These are phyloP conservation scores for Amniculicola lignicola DNA, from an alignment of 495 filamentous ascomycete species.

Conservation along the genomic window DNA sequence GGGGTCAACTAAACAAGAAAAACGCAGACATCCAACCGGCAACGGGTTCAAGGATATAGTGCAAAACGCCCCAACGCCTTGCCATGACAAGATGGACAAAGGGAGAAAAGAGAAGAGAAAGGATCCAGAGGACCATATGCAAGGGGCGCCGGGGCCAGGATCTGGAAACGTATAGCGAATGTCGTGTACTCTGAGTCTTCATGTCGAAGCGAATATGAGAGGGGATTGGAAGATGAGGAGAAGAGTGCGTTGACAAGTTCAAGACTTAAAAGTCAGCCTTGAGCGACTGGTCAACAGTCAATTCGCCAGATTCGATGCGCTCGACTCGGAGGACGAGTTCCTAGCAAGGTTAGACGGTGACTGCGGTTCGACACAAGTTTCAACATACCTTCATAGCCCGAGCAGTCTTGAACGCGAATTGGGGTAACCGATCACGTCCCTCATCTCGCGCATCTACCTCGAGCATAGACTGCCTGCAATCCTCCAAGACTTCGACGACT, in stretches of 20 bases:
- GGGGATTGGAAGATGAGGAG: too few species aligned
- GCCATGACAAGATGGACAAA: too few species aligned
- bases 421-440: constrained; percentile 69
- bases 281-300: constrained; percentile 31
- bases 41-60: too few species aligned
- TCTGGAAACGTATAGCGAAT: too few species aligned
- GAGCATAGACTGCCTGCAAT: constrained; percentile 63
- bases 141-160: too few species aligned
- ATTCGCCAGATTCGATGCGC: constrained; percentile 35
- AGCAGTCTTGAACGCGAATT: constrained; percentile 84
- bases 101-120: too few species aligned
- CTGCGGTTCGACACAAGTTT: background rate
- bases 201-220: too few species aligned
- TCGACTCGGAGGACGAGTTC: constrained; percentile 38
- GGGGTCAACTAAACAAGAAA: too few species aligned
- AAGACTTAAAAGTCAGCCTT: constrained; percentile 23
- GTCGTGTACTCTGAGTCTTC: too few species aligned
- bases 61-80: too few species aligned
- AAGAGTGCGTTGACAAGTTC: background rate
- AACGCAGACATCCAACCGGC: too few species aligned
- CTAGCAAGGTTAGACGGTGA: constrained; percentile 26
- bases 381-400: constrained; percentile 60
- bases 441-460: constrained; percentile 64
- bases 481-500: constrained; percentile 60
- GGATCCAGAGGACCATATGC: too few species aligned